Evolutionary conservation across 192 early-diverging fungal species (phyloP).

Genomic region (Rhizophagus prolifer): DNA sequence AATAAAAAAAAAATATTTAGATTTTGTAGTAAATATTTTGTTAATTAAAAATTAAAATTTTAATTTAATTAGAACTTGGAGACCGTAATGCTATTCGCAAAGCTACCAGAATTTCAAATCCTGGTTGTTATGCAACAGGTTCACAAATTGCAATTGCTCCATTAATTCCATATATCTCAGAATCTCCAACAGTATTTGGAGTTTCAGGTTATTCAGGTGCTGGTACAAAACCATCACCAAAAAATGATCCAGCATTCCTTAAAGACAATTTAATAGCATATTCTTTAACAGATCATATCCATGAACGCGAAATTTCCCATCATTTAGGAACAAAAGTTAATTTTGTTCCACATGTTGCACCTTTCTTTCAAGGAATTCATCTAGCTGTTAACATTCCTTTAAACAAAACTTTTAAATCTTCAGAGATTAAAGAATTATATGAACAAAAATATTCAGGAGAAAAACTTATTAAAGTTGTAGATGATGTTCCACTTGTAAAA

Average conservation of each 20-base stretch:
- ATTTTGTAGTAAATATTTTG: neutral
- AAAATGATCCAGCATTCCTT: conserved; percentile 89
- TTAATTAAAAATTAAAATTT: neutral
- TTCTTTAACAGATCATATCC: conserved; percentile 90
- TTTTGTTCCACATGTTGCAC: conserved; percentile 89
- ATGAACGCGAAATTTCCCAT: conserved; percentile 88
- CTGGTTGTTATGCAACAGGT: conserved; percentile 98
- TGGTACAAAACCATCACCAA: conserved; percentile 93
- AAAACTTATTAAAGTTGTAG: conserved; percentile 77
- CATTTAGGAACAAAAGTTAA: conserved; percentile 67
- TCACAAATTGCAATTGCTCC: conserved; percentile 89
- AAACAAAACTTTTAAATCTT: conserved; percentile 64
- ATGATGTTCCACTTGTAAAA: conserved; percentile 78
- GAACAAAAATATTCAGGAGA: conserved; percentile 73
- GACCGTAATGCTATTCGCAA: conserved; percentile 63
- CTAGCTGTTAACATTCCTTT: conserved; percentile 90
- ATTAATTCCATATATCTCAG: conserved; percentile 65
- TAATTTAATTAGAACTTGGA: conserved; percentile 55
- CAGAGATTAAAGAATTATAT: conserved; percentile 72
- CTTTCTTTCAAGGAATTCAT: conserved; percentile 92
- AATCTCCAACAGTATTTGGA: conserved; percentile 82
- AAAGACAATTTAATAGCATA: conserved; percentile 93
- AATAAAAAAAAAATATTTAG: neutral
- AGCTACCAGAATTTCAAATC: conserved; percentile 84
- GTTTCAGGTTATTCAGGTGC: conserved; percentile 99